Base-by-base conservation (phyloP, 1,284 basidiomycete genomes). In the Stygiomarasmius scandens region DNA sequence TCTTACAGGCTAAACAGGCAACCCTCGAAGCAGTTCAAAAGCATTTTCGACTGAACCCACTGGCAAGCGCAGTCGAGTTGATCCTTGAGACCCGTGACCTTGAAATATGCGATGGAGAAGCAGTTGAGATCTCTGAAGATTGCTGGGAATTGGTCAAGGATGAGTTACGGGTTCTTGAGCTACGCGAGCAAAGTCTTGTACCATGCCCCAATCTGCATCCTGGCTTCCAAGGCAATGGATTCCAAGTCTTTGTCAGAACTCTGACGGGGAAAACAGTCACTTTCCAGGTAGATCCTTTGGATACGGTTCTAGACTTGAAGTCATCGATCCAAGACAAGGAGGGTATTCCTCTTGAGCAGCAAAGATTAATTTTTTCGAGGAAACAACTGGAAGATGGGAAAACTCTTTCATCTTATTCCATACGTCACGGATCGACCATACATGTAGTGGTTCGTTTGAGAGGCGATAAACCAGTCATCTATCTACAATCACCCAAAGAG, bases 381-480 rank as follows among this genome's bases (percentile, higher is more conserved):
- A 6, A 41, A 41, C 5, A 9, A 4, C 38, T 41, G 14, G 38
- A 41, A 8, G 38, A 41, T 19, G 38, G 16, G 8, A 8, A n/a
- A n/a, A 41, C 38, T 4, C n/a, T 41, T n/a, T 32, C 29, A 12
- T 5, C 5, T 5, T 32, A 32, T 12, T 6, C 5, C 12, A 32
- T 32, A 32, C 29, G 12, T 6, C 6, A 12, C 5, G 29, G 29
- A 12, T 6, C 5, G 29, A 32, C 29, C 29, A 32, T 12, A 32
- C n/a, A n/a, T n/a, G n/a, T n/a, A n/a, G n/a, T n/a, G n/a, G n/a
- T n/a, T n/a, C n/a, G n/a, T n/a, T 12, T 32, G 6, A 32, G 29
- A n/a, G 54, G 56, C 10, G 54, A 64, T 14, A 74, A 73, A 54
- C 72, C 73, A 2, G 67, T 72, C 25, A 71, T 73, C 20, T 73